Evolutionary conservation across 2,329 filamentous ascomycete genomes (phyloP).

Genomic region (Alternaria panax): DNA sequence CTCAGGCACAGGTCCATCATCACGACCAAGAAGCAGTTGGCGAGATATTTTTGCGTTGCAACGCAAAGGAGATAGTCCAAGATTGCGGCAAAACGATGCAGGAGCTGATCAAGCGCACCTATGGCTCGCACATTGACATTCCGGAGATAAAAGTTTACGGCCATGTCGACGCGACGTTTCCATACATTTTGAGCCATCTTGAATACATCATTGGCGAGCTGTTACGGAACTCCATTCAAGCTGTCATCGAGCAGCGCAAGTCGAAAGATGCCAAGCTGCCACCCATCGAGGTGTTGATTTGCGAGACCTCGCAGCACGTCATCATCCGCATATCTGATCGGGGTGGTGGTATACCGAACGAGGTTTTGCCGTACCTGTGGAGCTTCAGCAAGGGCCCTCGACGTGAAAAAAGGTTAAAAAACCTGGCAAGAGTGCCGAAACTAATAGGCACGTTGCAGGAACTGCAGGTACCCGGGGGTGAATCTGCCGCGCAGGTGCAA

Average conservation of each 20-base stretch:
- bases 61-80: slow-evolving; percentile 86
- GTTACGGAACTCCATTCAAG: slow-evolving; percentile 92
- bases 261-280: slow-evolving; percentile 63
- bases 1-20: slow-evolving; percentile 69
- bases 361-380: slow-evolving; percentile 90
- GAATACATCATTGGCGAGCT: slow-evolving; percentile 98
- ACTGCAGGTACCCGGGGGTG: slow-evolving; percentile 59
- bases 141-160: slow-evolving; percentile 85
- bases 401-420: slow-evolving; percentile 77
- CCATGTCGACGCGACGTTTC: slow-evolving; percentile 88
- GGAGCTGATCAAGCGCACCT: slow-evolving; percentile 75
- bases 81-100: slow-evolving; percentile 80
- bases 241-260: slow-evolving; percentile 78
- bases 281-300: slow-evolving; percentile 92
- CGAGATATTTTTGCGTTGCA: slow-evolving; percentile 93
- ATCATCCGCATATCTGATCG: slow-evolving; percentile 96
- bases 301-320: slow-evolving; percentile 91
- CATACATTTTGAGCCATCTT: slow-evolving; percentile 93
- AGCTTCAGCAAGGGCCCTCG: slow-evolving; percentile 94
- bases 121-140: slow-evolving; percentile 73
- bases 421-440: slow-evolving; percentile 84
- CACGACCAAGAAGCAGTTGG: slow-evolving; percentile 83
- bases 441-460: slow-evolving; percentile 96
- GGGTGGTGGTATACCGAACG: slow-evolving; percentile 87
- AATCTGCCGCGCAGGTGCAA: slow-evolving; percentile 20